Conservation (phyloP, 2,329 filamentous ascomycete genomes). For the Emergomyces africanus region DNA sequence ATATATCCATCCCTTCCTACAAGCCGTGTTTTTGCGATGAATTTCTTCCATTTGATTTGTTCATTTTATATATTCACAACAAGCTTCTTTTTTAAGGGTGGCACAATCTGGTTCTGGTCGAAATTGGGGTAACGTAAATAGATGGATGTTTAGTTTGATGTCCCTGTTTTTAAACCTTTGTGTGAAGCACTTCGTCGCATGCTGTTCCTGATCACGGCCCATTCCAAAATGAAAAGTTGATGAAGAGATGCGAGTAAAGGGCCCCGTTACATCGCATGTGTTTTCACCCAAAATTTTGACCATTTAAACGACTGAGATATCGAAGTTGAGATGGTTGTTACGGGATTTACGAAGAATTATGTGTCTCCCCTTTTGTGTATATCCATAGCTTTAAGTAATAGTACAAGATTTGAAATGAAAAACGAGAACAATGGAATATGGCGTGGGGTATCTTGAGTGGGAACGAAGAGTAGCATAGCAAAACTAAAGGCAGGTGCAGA, state of each 20-base stretch:
- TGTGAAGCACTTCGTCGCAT: not conserved
- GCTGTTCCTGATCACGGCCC: too few species aligned
- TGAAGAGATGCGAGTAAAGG: not conserved
- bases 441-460: not conserved
- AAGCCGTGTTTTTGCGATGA: not conserved
- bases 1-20: not conserved
- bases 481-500: not conserved
- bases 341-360: not conserved
- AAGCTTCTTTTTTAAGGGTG: not conserved
- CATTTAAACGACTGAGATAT: not conserved
- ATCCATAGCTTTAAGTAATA: not conserved
- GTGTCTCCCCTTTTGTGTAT: not conserved
- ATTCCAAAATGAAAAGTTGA: not conserved
- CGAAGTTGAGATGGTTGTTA: not conserved
- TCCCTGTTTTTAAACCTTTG: not conserved
- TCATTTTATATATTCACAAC: not conserved
- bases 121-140: not conserved
- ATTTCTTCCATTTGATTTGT: not conserved
- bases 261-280: not conserved
- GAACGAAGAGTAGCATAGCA: not conserved
- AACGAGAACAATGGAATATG: not conserved
- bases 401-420: not conserved
- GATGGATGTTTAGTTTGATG: not conserved
- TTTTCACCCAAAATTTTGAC: not conserved
- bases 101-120: not conserved